Percentiles rank a stretch among this genome's conserved stretches.
These are phyloP conservation scores for Vaccinium darrowii DNA, from an alignment of 148 eudicot genomes.

Conservation along the genomic window DNA sequence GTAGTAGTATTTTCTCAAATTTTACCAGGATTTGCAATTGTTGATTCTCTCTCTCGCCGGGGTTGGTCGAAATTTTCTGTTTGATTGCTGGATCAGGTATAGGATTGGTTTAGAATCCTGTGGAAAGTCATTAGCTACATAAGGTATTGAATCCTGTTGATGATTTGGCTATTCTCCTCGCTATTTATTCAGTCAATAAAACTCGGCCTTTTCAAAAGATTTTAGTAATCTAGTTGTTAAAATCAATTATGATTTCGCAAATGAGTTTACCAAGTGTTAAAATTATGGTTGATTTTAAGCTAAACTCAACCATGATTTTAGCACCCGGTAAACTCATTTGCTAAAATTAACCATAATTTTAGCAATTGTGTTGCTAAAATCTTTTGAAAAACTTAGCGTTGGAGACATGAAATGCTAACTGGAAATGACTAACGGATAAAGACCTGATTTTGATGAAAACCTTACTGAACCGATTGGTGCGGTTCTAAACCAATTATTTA, in stretches of 20 bases:
- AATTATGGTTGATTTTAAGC: too few species aligned
- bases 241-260: too few species aligned
- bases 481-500: not conserved
- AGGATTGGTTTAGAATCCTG: not conserved
- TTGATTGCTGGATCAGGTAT: not conserved
- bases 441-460: not conserved
- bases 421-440: not conserved
- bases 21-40: not conserved
- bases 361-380: too few species aligned
- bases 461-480: too few species aligned
- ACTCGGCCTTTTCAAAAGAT: not conserved
- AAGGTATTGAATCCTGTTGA: not conserved
- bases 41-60: not conserved
- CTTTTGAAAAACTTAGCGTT: not conserved
- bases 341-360: too few species aligned
- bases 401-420: slow-evolving; percentile 8
- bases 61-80: not conserved
- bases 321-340: too few species aligned
- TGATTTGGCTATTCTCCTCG: not conserved
- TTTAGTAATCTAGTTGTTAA: too few species aligned
- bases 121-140: not conserved
- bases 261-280: too few species aligned
- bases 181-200: not conserved
- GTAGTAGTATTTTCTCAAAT: too few species aligned
- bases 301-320: too few species aligned